Evolutionary conservation across 192 early-diverging fungal species (phyloP).

Genomic region (Physocladia obscura): DNA sequence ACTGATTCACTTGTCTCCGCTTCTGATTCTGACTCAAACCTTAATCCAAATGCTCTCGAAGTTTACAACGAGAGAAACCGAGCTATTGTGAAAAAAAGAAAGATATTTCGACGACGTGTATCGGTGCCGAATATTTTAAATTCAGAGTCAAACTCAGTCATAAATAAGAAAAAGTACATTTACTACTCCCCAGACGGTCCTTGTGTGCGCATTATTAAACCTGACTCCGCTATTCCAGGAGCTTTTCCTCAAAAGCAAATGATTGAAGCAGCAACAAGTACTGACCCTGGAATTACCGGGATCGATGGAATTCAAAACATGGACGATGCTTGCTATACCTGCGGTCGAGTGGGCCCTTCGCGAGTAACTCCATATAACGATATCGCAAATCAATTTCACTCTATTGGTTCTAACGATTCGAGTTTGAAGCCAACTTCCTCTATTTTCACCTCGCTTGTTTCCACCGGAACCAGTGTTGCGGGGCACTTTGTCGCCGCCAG

Average conservation of each 20-base stretch:
- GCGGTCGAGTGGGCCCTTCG: conserved; percentile 1
- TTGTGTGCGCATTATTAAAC: conserved; percentile 21
- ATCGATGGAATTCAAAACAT: neutral
- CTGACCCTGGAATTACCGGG: conserved; percentile 23
- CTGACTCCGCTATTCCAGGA: conserved; percentile 25
- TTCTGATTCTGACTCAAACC: neutral
- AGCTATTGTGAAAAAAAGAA: conserved; percentile 6
- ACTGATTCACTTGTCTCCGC: neutral
- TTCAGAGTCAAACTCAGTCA: neutral
- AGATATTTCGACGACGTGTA: neutral
- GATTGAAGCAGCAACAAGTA: conserved; percentile 8
- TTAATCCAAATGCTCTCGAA: conserved; percentile 11
- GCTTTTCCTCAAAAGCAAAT: conserved; percentile 3
- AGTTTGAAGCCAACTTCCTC: neutral
- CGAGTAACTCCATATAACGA: conserved; percentile 22
- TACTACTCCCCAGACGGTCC: neutral
- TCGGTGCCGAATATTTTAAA: neutral
- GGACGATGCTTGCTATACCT: neutral
- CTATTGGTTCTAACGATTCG: neutral
- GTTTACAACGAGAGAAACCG: neutral
- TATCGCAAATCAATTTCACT: neutral
- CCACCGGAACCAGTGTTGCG: conserved; percentile 22
- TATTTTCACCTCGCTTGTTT: conserved; percentile 5
- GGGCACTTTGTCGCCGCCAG: conserved; percentile 22
- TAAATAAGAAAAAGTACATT: neutral